These are phyloP conservation scores for Chrysoporthe deuterocubensis DNA, from an alignment of 2,329 filamentous ascomycete species.

Conservation along the genomic window DNA sequence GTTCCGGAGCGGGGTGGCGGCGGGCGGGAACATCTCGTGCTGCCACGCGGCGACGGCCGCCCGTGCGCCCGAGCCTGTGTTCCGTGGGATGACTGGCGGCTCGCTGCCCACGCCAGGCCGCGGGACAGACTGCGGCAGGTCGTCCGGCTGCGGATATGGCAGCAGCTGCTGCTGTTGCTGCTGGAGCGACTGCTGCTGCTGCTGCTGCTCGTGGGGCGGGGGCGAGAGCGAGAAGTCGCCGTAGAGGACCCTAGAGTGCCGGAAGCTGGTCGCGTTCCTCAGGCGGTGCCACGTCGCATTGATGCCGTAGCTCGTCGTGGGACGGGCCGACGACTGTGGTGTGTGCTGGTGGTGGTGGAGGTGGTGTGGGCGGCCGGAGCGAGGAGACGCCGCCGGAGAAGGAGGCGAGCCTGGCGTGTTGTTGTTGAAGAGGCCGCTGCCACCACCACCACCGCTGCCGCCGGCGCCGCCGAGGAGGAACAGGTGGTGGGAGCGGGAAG, in stretches of 20 bases:
- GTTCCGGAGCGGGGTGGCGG: constrained; percentile 37
- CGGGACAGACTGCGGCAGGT: constrained; percentile 36
- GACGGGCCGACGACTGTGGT: constrained; percentile 18
- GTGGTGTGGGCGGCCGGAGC: constrained; percentile 4
- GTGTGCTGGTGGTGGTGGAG: constrained; percentile 29
- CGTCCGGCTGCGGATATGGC: constrained; percentile 8
- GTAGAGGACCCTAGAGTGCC: constrained; percentile 51
- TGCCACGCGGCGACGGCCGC: constrained; percentile 62
- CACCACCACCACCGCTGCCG: constrained; percentile 24
- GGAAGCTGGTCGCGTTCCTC: constrained; percentile 32
- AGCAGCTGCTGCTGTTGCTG: constrained; percentile 21
- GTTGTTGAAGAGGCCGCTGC: not conserved
- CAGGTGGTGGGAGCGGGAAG: constrained; percentile 25
- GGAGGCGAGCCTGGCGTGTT: not conserved
- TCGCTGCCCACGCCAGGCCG: constrained; percentile 55
- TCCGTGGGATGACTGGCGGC: constrained; percentile 63
- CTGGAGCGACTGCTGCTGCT: constrained; percentile 5
- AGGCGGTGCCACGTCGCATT: constrained; percentile 28
- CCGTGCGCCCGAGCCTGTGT: constrained; percentile 64
- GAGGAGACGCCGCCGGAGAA: constrained; percentile 10
- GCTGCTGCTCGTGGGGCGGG: constrained; percentile 24
- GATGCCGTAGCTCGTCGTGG: constrained; percentile 51
- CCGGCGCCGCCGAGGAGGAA: not conserved
- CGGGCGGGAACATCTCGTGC: constrained; percentile 48
- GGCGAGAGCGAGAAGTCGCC: constrained; percentile 39